These are phyloP conservation scores for Flaveria linearis DNA, from an alignment of 129 eudicot genomes.

Conservation along the genomic window DNA sequence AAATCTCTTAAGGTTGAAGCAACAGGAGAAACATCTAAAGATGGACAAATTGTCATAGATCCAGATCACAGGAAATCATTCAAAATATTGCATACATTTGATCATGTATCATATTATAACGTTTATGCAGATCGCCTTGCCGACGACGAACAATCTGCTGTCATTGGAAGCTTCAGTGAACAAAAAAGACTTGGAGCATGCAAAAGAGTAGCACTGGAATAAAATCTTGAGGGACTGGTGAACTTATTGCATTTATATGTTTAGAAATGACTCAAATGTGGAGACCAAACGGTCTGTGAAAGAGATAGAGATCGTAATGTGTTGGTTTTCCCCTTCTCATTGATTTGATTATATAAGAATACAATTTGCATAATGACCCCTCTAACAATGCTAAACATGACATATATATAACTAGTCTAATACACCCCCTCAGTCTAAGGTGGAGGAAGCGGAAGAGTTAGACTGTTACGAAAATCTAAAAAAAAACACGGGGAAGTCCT, in stretches of 20 bases:
- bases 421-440: no score
- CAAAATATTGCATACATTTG: slow-evolving; percentile 51
- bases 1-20: slow-evolving; percentile 49
- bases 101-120: slow-evolving; percentile 45
- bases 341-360: no score
- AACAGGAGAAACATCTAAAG: slow-evolving; percentile 53
- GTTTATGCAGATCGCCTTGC: slow-evolving; percentile 57
- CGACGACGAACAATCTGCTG: slow-evolving; percentile 60
- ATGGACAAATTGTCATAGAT: slow-evolving; percentile 52
- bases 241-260: neutral
- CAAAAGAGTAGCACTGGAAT: slow-evolving; percentile 18
- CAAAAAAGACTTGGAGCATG: slow-evolving; percentile 65
- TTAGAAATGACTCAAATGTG: neutral
- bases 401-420: no score
- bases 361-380: no score
- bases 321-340: no score
- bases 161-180: slow-evolving; percentile 68
- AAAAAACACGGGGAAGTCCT: no score
- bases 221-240: slow-evolving; percentile 13
- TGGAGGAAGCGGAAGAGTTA: no score
- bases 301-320: no score
- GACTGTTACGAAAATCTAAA: no score
- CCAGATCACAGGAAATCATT: slow-evolving; percentile 43
- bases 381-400: no score
- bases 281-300: neutral